Conservation (phyloP, 2,329 filamentous ascomycete genomes). For the Alternaria novae-zelandiae region DNA sequence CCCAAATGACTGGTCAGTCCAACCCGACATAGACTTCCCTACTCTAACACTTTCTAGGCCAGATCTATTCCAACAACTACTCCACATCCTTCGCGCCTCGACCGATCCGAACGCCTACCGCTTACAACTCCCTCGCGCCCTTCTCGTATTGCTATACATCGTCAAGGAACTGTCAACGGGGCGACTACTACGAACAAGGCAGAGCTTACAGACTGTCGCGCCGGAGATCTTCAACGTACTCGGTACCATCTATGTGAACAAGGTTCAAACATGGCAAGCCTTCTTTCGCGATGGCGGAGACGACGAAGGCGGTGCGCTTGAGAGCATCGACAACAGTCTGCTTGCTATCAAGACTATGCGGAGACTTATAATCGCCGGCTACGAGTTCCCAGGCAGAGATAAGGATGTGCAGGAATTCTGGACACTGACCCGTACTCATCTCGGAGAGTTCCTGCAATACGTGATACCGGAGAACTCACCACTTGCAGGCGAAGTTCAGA, state of each 20-base stretch:
- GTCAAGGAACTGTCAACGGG: conserved; percentile 90
- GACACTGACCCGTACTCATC: conserved; percentile 75
- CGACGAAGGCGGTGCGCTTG: conserved; percentile 64
- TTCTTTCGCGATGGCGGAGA: conserved; percentile 65
- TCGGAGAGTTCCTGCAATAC: conserved; percentile 75
- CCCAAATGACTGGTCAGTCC: conserved; percentile 75
- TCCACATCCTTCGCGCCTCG: conserved; percentile 66
- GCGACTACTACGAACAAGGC: conserved; percentile 74
- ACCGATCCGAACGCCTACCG: conserved; percentile 62
- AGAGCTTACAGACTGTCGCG: conserved; percentile 76
- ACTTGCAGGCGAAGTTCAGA: conserved; percentile 58
- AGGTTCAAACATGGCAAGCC: conserved; percentile 71
- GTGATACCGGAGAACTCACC: conserved; percentile 64
- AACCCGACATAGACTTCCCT: not conserved
- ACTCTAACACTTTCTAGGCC: conserved; percentile 39
- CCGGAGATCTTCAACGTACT: conserved; percentile 86
- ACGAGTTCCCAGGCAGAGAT: conserved; percentile 82
- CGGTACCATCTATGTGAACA: conserved; percentile 76
- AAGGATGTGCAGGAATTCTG: conserved; percentile 80
- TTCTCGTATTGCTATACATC: conserved; percentile 81
- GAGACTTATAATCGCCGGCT: conserved; percentile 79
- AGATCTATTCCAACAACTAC: conserved; percentile 49
- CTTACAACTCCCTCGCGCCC: conserved; percentile 71
- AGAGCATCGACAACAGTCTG: conserved; percentile 78
- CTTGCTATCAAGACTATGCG: conserved; percentile 80